A percentile compares a stretch with the other conserved stretches of the same genome.
phyloP scores from a whole-genome alignment of 441 rosid genomes.

The California macrophylla region DNA sequence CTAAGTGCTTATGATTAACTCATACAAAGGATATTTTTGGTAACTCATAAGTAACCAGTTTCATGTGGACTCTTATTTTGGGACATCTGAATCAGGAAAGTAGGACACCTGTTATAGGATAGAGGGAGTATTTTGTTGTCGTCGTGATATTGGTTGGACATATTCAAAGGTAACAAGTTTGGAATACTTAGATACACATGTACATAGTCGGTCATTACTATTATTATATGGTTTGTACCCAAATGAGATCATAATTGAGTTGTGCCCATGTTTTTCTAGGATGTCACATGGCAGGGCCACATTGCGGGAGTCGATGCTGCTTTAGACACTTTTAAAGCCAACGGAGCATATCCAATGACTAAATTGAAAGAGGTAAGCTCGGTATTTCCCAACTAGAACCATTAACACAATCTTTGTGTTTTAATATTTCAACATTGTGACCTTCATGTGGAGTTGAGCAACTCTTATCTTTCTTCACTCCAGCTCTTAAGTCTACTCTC shows the following conservation, averaged over 20 bases:
- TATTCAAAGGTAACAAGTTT: too few species aligned
- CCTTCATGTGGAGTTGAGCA: neutral
- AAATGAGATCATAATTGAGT: neutral
- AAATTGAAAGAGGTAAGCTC: constrained; percentile 49
- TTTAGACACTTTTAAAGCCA: constrained; percentile 66
- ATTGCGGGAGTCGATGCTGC: constrained; percentile 85
- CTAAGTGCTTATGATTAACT: too few species aligned
- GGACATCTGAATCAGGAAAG: too few species aligned
- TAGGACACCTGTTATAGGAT: too few species aligned
- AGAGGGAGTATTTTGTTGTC: too few species aligned
- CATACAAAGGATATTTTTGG: neutral
- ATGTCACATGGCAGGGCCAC: constrained; percentile 80
- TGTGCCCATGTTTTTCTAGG: constrained; percentile 34
- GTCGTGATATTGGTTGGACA: too few species aligned
- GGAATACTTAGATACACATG: too few species aligned
- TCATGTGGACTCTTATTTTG: too few species aligned
- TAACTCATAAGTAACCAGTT: too few species aligned
- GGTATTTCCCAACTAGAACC: constrained; percentile 5
- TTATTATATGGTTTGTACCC: too few species aligned
- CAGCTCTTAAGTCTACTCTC: neutral
- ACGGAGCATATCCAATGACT: constrained; percentile 69
- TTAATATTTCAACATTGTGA: neutral
- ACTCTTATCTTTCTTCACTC: constrained; percentile 8
- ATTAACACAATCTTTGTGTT: too few species aligned
- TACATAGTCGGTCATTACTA: too few species aligned